Percentiles rank a stretch among this genome's conserved stretches.
Conservation (phyloP, 2,329 filamentous ascomycete species). For the Incumbomyces delicatus region DNA sequence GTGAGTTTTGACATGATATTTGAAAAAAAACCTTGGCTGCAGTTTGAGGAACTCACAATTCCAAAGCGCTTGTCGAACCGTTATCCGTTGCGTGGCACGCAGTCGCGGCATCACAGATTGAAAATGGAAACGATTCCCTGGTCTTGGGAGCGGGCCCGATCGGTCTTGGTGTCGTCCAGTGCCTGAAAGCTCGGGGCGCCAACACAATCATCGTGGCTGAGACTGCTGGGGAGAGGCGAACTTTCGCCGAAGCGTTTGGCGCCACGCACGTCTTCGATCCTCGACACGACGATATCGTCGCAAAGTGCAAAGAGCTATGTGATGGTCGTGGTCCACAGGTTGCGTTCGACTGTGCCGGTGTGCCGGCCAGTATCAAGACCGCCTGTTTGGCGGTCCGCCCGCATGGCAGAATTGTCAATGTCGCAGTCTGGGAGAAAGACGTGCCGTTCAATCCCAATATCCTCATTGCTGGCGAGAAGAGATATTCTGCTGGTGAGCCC, state of each 20-base stretch:
- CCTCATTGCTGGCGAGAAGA: conserved; percentile 45
- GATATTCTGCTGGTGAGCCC: conserved; percentile 36
- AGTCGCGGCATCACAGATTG: conserved; percentile 40
- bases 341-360: conserved; percentile 54
- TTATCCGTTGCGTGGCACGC: conserved; percentile 57
- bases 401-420: conserved; percentile 51
- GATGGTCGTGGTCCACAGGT: conserved; percentile 44
- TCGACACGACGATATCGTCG: conserved; percentile 36
- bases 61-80: conserved; percentile 52
- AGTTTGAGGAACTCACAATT: conserved; percentile 17
- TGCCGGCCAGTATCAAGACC: conserved; percentile 39
- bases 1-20: conserved; percentile 15
- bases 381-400: conserved; percentile 42
- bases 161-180: conserved; percentile 50
- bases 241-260: conserved; percentile 45
- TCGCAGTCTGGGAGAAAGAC: conserved; percentile 54
- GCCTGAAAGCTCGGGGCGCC: conserved; percentile 45
- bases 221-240: conserved; percentile 40
- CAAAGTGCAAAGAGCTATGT: conserved; percentile 38
- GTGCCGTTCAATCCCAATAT: conserved; percentile 46
- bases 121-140: conserved; percentile 39
- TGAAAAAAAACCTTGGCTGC: conserved; percentile 18
- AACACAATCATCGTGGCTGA: conserved; percentile 50
- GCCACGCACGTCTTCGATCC: conserved; percentile 48
- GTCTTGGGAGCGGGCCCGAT: conserved; percentile 56